Conservation (phyloP, 176 grass and related monocot genomes). For the Phyllostachys edulis region DNA sequence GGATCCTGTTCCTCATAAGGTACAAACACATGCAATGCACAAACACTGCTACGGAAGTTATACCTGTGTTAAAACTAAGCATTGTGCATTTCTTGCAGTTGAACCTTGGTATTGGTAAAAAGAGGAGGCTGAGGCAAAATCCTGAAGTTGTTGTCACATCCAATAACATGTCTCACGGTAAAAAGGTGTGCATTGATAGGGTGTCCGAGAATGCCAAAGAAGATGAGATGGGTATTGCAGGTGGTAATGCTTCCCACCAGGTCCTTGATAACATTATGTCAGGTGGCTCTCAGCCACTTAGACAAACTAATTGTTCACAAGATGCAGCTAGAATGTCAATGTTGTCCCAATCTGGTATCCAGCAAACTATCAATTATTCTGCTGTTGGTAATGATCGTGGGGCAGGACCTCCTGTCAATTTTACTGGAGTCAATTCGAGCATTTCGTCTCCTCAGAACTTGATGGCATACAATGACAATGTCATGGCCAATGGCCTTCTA, state of each 20-base stretch:
- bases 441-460: slow-evolving; percentile 66
- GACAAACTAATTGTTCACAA: slow-evolving; percentile 61
- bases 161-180: slow-evolving; percentile 69
- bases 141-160: slow-evolving; percentile 65
- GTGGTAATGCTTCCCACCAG: slow-evolving; percentile 51
- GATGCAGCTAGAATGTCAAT: slow-evolving; percentile 56
- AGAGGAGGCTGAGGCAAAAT: slow-evolving; percentile 73
- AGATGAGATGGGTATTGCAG: slow-evolving; percentile 39
- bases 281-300: slow-evolving; percentile 48
- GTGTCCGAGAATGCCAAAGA: slow-evolving; percentile 48
- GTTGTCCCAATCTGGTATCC: slow-evolving; percentile 54
- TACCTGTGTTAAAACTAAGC: slow-evolving; percentile 22
- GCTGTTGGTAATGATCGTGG: slow-evolving; percentile 57
- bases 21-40: slow-evolving; percentile 54
- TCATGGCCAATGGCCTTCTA: slow-evolving; percentile 48
- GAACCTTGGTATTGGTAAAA: slow-evolving; percentile 82
- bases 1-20: slow-evolving; percentile 79
- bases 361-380: slow-evolving; percentile 54
- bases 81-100: slow-evolving; percentile 57
- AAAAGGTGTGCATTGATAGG: slow-evolving; percentile 89
- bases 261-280: slow-evolving; percentile 44
- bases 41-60: slow-evolving; percentile 9
- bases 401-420: slow-evolving; percentile 50
- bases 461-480: slow-evolving; percentile 50
- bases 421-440: slow-evolving; percentile 52